phyloP scores from a whole-genome alignment of 2,329 filamentous ascomycete genomes.

The Colletotrichum chrysophilum region DNA sequence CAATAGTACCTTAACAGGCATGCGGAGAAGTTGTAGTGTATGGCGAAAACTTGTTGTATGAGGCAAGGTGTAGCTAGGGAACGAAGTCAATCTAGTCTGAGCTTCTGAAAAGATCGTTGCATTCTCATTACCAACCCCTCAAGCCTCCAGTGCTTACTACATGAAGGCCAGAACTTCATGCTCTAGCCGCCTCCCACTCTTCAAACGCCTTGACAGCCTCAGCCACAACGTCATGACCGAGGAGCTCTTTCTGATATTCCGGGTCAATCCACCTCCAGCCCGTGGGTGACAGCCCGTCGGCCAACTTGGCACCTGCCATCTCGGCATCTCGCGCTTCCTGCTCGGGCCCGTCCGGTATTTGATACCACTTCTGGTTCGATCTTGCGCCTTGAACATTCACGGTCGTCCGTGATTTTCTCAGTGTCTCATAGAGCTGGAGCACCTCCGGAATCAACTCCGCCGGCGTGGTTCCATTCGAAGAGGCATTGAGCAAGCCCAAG shows the following conservation, averaged over 20 bases:
- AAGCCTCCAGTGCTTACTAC: background rate
- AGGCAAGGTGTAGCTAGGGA: background rate
- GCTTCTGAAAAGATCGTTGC: background rate
- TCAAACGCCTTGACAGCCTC: background rate
- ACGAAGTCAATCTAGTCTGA: background rate
- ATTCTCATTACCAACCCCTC: rapidly evolving
- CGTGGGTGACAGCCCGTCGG: background rate
- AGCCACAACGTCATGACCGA: background rate
- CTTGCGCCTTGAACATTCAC: background rate
- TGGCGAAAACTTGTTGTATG: background rate
- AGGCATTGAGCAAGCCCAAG: conserved; percentile 26
- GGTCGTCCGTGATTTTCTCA: background rate
- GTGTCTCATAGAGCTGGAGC: background rate
- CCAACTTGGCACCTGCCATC: background rate
- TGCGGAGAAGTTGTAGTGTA: background rate
- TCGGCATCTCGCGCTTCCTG: conserved; percentile 10
- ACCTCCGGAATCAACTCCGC: background rate
- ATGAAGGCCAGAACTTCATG: background rate
- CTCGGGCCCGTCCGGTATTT: background rate
- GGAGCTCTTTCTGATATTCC: background rate
- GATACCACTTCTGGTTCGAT: conserved; percentile 14
- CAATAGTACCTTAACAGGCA: background rate
- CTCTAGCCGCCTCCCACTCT: background rate
- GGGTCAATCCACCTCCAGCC: background rate
- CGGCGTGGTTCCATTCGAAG: background rate